Evolutionary conservation across 1,284 basidiomycete species (phyloP).

Genomic region (Puccinia polysora): DNA sequence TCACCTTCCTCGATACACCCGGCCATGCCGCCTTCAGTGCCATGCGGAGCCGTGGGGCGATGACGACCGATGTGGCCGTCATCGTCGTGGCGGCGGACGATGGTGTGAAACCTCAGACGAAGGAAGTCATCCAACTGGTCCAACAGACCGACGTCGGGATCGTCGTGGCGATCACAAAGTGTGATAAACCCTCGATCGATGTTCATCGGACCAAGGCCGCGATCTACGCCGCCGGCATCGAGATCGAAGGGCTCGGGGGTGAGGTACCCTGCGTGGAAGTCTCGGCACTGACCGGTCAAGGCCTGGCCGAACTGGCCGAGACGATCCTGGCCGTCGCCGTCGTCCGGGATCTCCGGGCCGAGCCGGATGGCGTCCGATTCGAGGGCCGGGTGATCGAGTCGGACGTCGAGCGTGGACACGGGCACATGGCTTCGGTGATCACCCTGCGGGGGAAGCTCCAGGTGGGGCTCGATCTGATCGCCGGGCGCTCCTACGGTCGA

Average conservation of each 20-base stretch:
- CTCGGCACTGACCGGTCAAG: slow-evolving; percentile 79
- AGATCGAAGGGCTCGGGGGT: slow-evolving; percentile 83
- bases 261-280: slow-evolving; percentile 86
- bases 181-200: slow-evolving; percentile 79
- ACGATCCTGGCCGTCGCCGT: slow-evolving; percentile 85
- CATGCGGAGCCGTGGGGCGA: slow-evolving; percentile 90
- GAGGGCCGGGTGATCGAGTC: slow-evolving; percentile 89
- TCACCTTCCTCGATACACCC: slow-evolving; percentile 97
- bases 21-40: slow-evolving; percentile 98
- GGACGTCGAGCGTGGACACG: slow-evolving; percentile 79
- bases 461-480: slow-evolving; percentile 68
- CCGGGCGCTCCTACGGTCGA: slow-evolving; percentile 73
- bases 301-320: slow-evolving; percentile 80
- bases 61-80: slow-evolving; percentile 92
- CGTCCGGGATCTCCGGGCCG: slow-evolving; percentile 82
- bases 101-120: slow-evolving; percentile 96
- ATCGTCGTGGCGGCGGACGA: slow-evolving; percentile 97
- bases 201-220: slow-evolving; percentile 68
- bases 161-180: slow-evolving; percentile 88
- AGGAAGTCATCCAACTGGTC: slow-evolving; percentile 80
- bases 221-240: slow-evolving; percentile 71
- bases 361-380: slow-evolving; percentile 63
- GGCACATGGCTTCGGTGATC: slow-evolving; percentile 84
- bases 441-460: slow-evolving; percentile 74
- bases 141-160: slow-evolving; percentile 68